Conservation (phyloP, 495 filamentous ascomycete species). For the Neurospora sp. region DNA sequence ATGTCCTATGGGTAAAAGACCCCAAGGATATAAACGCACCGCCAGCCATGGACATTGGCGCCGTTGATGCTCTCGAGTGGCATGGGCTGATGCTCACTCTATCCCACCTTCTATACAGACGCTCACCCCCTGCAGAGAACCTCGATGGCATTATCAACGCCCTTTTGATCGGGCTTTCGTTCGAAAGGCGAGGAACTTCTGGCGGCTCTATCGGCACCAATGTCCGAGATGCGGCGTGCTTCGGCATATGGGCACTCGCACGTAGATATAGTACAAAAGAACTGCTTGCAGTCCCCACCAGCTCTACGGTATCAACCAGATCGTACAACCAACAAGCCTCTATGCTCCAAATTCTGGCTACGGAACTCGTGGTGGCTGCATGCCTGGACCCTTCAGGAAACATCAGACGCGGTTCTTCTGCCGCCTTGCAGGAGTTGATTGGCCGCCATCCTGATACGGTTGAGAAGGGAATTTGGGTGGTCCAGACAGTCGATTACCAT, state of each 20-base stretch:
- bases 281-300: conserved; percentile 51
- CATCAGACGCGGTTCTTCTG: conserved; percentile 82
- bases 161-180: conserved; percentile 64
- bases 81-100: conserved; percentile 85
- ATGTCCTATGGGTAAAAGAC: conserved; percentile 55
- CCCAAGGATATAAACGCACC: conserved; percentile 18
- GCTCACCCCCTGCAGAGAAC: conserved; percentile 55
- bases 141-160: conserved; percentile 61
- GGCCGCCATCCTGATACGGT: conserved; percentile 85
- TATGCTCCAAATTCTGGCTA: conserved; percentile 66
- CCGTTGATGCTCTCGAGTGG: conserved; percentile 75
- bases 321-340: conserved; percentile 29
- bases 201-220: conserved; percentile 80
- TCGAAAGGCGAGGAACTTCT: conserved; percentile 73
- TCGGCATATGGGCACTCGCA: conserved; percentile 88
- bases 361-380: conserved; percentile 68
- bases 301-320: conserved; percentile 16
- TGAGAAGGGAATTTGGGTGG: conserved; percentile 66
- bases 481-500: conserved; percentile 88
- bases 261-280: conserved; percentile 77
- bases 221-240: conserved; percentile 93
- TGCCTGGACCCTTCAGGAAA: conserved; percentile 88
- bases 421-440: conserved; percentile 87
- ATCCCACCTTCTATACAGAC: conserved; percentile 72
- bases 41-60: conserved; percentile 51